Conservation (phyloP, 768 basidiomycete species). For the Leucosporidium yakuticum region DNA sequence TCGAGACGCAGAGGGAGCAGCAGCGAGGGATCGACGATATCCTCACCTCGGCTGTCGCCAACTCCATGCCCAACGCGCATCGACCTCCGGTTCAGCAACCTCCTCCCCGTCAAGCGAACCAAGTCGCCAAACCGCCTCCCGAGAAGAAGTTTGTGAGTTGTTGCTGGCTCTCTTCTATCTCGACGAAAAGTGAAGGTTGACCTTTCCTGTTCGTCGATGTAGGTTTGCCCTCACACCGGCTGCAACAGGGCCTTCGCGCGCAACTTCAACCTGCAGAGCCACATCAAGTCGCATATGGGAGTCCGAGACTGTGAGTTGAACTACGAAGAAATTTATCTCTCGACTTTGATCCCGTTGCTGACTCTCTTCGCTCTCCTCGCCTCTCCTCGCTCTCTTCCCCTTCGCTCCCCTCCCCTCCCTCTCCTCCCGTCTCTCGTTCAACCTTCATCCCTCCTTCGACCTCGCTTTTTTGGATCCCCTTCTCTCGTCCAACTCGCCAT, state of each 20-base stretch:
- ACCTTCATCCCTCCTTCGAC: neutral
- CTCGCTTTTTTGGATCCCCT: too few relatives aligned
- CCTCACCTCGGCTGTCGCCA: too few relatives aligned
- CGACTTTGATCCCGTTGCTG: neutral
- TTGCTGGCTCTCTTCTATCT: neutral
- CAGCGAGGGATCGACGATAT: too few relatives aligned
- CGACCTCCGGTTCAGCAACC: too few relatives aligned
- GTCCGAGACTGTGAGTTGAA: slow-evolving; percentile 30
- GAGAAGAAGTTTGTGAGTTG: slow-evolving; percentile 5
- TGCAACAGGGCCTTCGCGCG: slow-evolving; percentile 36
- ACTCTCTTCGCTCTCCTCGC: neutral
- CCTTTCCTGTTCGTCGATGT: neutral
- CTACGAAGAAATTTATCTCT: neutral
- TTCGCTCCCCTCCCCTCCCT: neutral
- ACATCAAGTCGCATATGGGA: slow-evolving; percentile 33
- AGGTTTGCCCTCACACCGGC: slow-evolving; percentile 31
- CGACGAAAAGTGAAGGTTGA: neutral
- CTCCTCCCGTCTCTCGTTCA: slow-evolving; percentile 14
- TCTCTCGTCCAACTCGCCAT: too few relatives aligned
- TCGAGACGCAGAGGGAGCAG: too few relatives aligned
- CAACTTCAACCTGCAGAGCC: slow-evolving; percentile 38
- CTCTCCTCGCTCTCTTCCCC: neutral
- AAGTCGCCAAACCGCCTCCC: neutral
- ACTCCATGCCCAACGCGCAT: too few relatives aligned
- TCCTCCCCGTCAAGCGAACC: too few relatives aligned